Evolutionary conservation across 768 basidiomycete species (phyloP), one percentile per base, ranked within the genome.

Genomic region (Royoungia palumana): DNA sequence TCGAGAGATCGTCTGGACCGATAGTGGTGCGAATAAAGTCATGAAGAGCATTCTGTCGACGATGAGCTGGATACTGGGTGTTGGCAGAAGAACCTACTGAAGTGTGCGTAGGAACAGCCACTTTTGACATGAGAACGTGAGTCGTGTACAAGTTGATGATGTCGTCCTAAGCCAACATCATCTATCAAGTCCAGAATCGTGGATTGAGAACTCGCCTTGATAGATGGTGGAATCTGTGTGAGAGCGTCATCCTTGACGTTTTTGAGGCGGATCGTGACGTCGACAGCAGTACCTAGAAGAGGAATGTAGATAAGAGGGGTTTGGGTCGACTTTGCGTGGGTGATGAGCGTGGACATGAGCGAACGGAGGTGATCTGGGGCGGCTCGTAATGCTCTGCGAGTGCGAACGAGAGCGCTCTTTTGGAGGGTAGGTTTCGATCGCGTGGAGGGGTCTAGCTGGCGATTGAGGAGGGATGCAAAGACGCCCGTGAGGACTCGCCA

Each of bases 231-330:
- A 41, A 81, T 65, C 22, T 70, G 72, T 37, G 61, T 76, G 41
- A 69, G 62, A 20, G 70, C 69, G 19, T 72, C 67, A 22, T 76
- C 73, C 42, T 72, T 67, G n/a, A 75, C 65, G 57, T 76, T 63
- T 66, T 85, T 87, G 24, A 94, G 70, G 17, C 83, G 80, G 21
- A 87, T 70, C 7, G 80, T 70, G 13, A 94, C 92, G 54, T 85
- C 83, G 42, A 91, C 65, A 1, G 82, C 75, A 8, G 83, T 76
- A 2, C 90, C 82, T 5, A 94, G 64, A 3, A 97, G 70, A 1
- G 84, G 72, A 0, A 76, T 61, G 14, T 69, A 62, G 21, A 64
- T 50, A 11, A 73, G 60, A 0, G 78, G 70, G 1, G 70, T 70
- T 21, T 78, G 68, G 25, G 72, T 72, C 0, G 78, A 61, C 60